Percentiles rank a stretch among this genome's conserved stretches.
These are phyloP conservation scores for Apiotrichum gracile DNA, from an alignment of 1,284 basidiomycete genomes.

Conservation along the genomic window DNA sequence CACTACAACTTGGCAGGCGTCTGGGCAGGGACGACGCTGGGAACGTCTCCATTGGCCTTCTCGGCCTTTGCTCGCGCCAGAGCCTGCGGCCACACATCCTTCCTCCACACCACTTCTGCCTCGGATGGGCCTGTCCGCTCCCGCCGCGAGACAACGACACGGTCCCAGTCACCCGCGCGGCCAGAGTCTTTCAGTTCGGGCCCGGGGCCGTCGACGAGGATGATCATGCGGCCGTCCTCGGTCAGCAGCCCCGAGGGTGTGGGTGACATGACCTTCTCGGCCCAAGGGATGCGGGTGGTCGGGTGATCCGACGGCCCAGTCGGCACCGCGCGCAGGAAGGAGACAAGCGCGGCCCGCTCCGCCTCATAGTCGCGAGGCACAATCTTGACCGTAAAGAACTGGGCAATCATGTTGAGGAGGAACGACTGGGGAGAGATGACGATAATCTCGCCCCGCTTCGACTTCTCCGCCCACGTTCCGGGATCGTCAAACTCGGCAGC, in stretches of 20 bases:
- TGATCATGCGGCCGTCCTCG: slow-evolving; percentile 3
- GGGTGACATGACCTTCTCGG: slow-evolving; percentile 13
- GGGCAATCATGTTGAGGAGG: slow-evolving; percentile 9
- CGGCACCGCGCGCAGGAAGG: slow-evolving; percentile 6
- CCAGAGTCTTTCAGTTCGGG: slow-evolving; percentile 6
- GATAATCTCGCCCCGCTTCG: slow-evolving; percentile 7
- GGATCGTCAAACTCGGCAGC: slow-evolving; percentile 4
- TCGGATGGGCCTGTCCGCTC: slow-evolving; percentile 1
- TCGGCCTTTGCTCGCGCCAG: neutral
- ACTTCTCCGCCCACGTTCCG: slow-evolving; percentile 1
- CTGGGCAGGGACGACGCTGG: too few relatives aligned
- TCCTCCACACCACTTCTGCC: slow-evolving; percentile 6
- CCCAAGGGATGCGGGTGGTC: slow-evolving; percentile 9
- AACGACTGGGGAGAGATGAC: slow-evolving; percentile 14
- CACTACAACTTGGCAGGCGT: neutral
- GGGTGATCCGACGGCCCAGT: slow-evolving; percentile 5
- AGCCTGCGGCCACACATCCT: slow-evolving; percentile 1
- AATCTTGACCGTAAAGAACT: slow-evolving; percentile 4
- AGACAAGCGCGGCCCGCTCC: slow-evolving; percentile 4
- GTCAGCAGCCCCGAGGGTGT: neutral
- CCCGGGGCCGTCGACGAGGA: slow-evolving; percentile 8
- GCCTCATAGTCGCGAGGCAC: slow-evolving; percentile 1
- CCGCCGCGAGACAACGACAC: slow-evolving; percentile 6
- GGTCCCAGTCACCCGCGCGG: slow-evolving; percentile 12
- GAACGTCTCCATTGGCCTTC: too few relatives aligned